Base-by-base conservation (phyloP, 768 basidiomycete genomes). In the Hygrocybe punicea region DNA sequence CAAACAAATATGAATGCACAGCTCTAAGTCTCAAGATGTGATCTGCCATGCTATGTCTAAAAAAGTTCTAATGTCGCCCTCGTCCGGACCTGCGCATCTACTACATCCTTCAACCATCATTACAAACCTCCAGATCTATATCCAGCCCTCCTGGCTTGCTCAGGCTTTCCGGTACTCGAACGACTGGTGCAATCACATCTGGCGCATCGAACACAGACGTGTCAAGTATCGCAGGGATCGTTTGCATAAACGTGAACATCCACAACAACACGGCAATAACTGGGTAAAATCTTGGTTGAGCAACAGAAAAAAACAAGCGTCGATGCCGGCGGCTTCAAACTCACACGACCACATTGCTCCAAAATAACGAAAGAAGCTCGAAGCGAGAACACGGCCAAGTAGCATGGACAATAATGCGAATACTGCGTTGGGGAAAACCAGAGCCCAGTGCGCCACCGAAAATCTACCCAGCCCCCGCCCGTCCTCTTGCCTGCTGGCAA, bases 381-480 rank as follows among this genome's bases (percentile, higher is more conserved):
- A 80, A 33, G 82, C 68, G n/a, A 84, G 68, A 16, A 81, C 76
- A 23, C 52, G 64, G 1, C 78, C 80, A 3, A 85, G 68, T 60
- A 82, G 75, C 14, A 83, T 74, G 1, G 78, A 78, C 23, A 81
- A 70, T 13, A 83, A 58, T 9, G 78, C 75, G 62, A 78, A 82
- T 4, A 81, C 80, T 5, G 75, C 82, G 64, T 78, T 81, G 21
- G 82, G 82, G 72, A 84, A 84, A 59, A 83, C 70, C 16, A 78
- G 69, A 4, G 81, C 83, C 82, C 82, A 84, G 63, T 79, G 82
- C 0, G 73, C 69, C 59, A 84, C 83, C 0, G 72, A 71, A 5
- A 81, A 56, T n/a, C 29, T 29, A 29, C 29, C 29, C 4, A 29
- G 8, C 29, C 8, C 29, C 29, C 29, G 8, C 29, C 29, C 29